Evolutionary conservation across 2,329 filamentous ascomycete species (phyloP).

Genomic region (Davidsoniella virescens): DNA sequence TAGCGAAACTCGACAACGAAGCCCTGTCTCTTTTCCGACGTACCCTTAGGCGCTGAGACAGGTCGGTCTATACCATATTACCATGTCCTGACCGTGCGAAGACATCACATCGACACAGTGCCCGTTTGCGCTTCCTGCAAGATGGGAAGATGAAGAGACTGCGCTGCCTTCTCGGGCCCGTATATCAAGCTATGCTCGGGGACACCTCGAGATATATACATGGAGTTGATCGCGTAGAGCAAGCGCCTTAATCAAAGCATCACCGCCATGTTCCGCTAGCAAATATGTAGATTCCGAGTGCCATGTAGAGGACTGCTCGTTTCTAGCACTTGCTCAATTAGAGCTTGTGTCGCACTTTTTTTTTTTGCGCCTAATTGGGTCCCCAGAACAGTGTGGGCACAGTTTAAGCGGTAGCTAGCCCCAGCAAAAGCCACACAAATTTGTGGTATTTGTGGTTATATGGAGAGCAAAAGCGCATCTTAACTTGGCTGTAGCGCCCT

Average conservation of each 20-base stretch:
- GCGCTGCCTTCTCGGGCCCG: not conserved
- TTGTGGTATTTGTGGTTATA: slow-evolving; percentile 1
- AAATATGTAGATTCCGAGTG: too few species aligned
- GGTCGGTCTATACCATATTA: too few species aligned
- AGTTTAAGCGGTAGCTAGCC: slow-evolving; percentile 5
- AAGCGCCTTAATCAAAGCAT: not conserved
- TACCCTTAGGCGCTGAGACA: too few species aligned
- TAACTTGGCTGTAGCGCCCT: not conserved
- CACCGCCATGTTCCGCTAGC: too few species aligned
- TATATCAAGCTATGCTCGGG: not conserved
- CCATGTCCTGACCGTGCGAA: not conserved
- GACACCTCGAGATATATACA: not conserved
- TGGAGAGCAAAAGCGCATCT: not conserved
- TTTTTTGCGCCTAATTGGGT: slow-evolving; percentile 13
- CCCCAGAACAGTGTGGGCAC: slow-evolving; percentile 12
- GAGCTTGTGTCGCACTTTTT: slow-evolving; percentile 13
- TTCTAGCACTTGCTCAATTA: not conserved
- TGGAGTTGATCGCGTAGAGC: slow-evolving; percentile 6
- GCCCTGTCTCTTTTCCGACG: too few species aligned
- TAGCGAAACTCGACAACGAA: too few species aligned
- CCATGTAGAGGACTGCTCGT: not conserved
- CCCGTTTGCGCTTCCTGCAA: slow-evolving; percentile 2
- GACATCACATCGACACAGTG: not conserved
- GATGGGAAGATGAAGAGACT: slow-evolving; percentile 1
- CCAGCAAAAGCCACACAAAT: slow-evolving; percentile 10